These are phyloP conservation scores for Pascua sp. DNA, from an alignment of 1,284 basidiomycete species.

Conservation along the genomic window DNA sequence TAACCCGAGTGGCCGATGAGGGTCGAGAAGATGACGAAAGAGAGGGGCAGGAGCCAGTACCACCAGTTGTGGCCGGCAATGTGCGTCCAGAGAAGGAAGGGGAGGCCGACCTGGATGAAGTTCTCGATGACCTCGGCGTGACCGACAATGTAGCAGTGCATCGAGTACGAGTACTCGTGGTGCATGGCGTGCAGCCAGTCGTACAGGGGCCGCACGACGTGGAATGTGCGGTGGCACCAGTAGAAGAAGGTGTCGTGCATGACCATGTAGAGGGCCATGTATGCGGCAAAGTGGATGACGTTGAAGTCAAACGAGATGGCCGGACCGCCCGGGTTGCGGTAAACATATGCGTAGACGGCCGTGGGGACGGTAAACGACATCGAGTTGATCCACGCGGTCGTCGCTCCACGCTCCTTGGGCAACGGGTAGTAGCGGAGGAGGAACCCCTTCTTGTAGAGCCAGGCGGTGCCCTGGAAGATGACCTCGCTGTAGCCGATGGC, in stretches of 20 bases:
- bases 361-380: no score
- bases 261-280: slow-evolving; percentile 6
- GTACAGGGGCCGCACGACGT: slow-evolving; percentile 3
- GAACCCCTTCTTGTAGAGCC: no score
- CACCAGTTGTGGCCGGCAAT: slow-evolving; percentile 8
- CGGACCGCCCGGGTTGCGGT: no score
- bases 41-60: slow-evolving; percentile 4
- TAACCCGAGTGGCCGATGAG: slow-evolving; percentile 7
- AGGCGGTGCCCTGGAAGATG: no score
- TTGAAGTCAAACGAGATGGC: background rate
- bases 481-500: no score
- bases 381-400: no score
- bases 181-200: slow-evolving; percentile 5
- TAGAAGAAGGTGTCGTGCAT: slow-evolving; percentile 8
- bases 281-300: background rate
- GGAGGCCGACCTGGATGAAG: slow-evolving; percentile 7
- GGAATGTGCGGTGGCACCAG: slow-evolving; percentile 4
- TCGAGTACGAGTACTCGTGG: slow-evolving; percentile 10
- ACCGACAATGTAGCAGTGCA: slow-evolving; percentile 7
- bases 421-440: no score
- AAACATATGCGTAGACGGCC: no score
- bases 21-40: slow-evolving; percentile 5
- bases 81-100: background rate
- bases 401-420: no score
- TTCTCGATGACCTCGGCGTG: slow-evolving; percentile 8